Percentiles rank a stretch among this genome's conserved stretches.
Evolutionary conservation across 2,329 filamentous ascomycete genomes (phyloP).

Genomic region (Fusarium irregulare): DNA sequence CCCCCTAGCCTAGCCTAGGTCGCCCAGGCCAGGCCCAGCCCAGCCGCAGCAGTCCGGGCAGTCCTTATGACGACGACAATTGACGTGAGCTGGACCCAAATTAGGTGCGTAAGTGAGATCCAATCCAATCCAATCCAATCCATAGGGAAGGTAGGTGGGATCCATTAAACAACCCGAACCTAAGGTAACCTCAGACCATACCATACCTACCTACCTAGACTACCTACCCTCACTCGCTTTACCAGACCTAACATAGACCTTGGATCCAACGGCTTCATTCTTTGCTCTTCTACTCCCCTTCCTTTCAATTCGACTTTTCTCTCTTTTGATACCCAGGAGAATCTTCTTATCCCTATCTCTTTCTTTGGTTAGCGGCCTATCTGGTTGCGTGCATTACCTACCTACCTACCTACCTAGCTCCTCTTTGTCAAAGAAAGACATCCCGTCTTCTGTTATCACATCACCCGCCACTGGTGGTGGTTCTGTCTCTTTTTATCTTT

Average conservation of each 20-base stretch:
- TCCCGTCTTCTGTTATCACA: constrained; percentile 7
- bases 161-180: constrained; percentile 5
- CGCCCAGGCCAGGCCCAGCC: neutral
- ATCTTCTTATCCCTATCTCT: constrained; percentile 11
- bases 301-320: constrained; percentile 19
- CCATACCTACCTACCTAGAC: neutral
- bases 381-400: constrained; percentile 4
- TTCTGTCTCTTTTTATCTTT: constrained; percentile 4
- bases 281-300: constrained; percentile 33
- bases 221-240: neutral
- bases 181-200: constrained; percentile 29
- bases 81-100: constrained; percentile 3
- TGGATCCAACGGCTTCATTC: constrained; percentile 9
- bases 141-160: neutral
- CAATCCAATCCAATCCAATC: neutral
- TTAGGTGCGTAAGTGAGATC: constrained; percentile 13
- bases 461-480: constrained; percentile 37
- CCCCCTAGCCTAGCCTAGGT: neutral
- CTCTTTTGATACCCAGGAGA: constrained; percentile 14
- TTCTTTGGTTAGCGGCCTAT: constrained; percentile 20
- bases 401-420: neutral
- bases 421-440: constrained; percentile 15
- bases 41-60: constrained; percentile 28
- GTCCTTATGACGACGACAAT: constrained; percentile 37
- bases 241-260: neutral